These are phyloP conservation scores for Dactylellina parvicollis DNA, from an alignment of 2,329 filamentous ascomycete genomes.

Conservation along the genomic window DNA sequence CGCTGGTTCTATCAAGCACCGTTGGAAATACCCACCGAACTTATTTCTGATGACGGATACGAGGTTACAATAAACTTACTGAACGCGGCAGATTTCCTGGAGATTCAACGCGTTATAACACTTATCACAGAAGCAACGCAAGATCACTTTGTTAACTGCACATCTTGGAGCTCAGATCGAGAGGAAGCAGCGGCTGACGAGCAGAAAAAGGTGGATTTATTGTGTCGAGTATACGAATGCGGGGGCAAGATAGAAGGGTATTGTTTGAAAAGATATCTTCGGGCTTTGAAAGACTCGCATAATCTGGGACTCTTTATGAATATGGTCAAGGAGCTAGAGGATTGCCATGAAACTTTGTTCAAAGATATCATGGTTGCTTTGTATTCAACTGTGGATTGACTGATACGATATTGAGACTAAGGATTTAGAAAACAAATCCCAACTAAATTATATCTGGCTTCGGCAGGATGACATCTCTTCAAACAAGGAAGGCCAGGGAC, in stretches of 20 bases:
- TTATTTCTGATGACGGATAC: constrained; percentile 25
- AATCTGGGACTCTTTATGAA: constrained; percentile 43
- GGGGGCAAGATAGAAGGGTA: constrained; percentile 17
- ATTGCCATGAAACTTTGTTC: constrained; percentile 30
- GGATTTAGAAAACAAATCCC: too few relatives aligned
- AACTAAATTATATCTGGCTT: too few relatives aligned
- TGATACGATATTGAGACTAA: not conserved
- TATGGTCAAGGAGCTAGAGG: constrained; percentile 40
- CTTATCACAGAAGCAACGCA: constrained; percentile 6
- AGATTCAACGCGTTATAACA: not conserved
- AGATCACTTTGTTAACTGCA: constrained; percentile 17
- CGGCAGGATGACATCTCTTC: too few relatives aligned
- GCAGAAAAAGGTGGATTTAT: constrained; percentile 43
- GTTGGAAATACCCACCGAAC: constrained; percentile 18
- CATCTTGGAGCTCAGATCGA: constrained; percentile 16
- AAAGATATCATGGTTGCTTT: constrained; percentile 41
- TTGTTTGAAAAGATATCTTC: constrained; percentile 21
- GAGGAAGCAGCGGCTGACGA: constrained; percentile 26
- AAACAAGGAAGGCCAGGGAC: too few relatives aligned
- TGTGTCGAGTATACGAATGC: constrained; percentile 43
- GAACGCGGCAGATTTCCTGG: constrained; percentile 42
- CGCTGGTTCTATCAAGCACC: constrained; percentile 31
- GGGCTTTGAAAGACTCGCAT: constrained; percentile 18
- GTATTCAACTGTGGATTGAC: constrained; percentile 17
- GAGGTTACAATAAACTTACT: constrained; percentile 13